These are phyloP conservation scores for Wallacemonas collosoma DNA, from an alignment of 208 protist genomes.

Conservation along the genomic window DNA sequence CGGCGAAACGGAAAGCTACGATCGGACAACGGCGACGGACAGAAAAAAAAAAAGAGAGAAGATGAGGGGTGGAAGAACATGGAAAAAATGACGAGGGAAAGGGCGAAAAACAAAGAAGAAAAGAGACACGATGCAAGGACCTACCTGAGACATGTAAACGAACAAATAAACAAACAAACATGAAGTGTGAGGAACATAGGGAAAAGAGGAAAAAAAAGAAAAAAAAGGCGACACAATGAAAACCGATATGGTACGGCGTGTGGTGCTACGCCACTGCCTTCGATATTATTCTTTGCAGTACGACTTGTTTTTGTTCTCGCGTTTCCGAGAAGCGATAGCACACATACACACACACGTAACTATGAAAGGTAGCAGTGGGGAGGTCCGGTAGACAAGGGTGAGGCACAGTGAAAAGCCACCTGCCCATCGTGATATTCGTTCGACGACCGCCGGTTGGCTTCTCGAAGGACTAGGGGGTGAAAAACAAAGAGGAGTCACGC, in stretches of 20 bases:
- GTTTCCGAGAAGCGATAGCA: not conserved
- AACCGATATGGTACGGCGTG: too few species aligned
- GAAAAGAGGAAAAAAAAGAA: not conserved
- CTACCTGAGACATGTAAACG: not conserved
- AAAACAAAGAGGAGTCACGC: too few species aligned
- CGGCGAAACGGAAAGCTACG: not conserved
- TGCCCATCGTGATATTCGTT: too few species aligned
- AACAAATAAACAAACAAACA: slow-evolving; percentile 13
- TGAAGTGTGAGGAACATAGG: not conserved
- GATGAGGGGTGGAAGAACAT: not conserved
- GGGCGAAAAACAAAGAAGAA: not conserved
- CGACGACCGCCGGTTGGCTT: too few species aligned
- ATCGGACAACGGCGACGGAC: not conserved
- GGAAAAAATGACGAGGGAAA: slow-evolving; percentile 2
- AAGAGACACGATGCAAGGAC: slow-evolving; percentile 4
- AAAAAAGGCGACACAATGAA: too few species aligned
- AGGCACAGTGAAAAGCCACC: not conserved
- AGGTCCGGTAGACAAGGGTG: too few species aligned
- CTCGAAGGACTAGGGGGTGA: too few species aligned
- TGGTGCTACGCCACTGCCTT: too few species aligned
- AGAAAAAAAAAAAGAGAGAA: not conserved
- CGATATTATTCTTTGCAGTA: too few species aligned
- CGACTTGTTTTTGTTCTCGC: not conserved
- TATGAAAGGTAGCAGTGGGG: not conserved
- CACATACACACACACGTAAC: not conserved